phyloP scores from a whole-genome alignment of 2,329 filamentous ascomycete species.

The Pseudodiploospora longispora region DNA sequence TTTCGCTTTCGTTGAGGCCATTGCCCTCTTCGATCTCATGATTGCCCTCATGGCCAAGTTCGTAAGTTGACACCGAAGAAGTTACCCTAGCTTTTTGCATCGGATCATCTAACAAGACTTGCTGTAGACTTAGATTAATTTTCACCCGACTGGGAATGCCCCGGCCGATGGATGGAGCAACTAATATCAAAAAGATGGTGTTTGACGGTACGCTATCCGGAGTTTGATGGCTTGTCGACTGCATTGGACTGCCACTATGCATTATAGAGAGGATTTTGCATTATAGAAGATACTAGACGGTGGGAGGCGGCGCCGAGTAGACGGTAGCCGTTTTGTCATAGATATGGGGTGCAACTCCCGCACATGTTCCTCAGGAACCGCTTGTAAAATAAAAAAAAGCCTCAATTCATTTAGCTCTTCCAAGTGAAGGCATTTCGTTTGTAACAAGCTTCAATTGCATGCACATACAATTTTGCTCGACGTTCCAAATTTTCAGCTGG shows the following conservation, averaged over 20 bases:
- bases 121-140: conserved; percentile 29
- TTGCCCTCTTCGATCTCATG: conserved; percentile 83
- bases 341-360: conserved; percentile 25
- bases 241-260: conserved; percentile 20
- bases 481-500: no score
- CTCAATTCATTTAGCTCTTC: conserved; percentile 30
- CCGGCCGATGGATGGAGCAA: conserved; percentile 28
- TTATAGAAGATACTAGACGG: conserved; percentile 34
- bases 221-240: conserved; percentile 19
- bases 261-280: conserved; percentile 28
- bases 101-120: neutral
- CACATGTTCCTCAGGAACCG: conserved; percentile 25
- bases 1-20: conserved; percentile 92
- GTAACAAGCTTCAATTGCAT: conserved; percentile 8
- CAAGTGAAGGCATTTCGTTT: conserved; percentile 23
- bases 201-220: conserved; percentile 18
- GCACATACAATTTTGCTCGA: no score
- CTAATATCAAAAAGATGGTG: conserved; percentile 21
- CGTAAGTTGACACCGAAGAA: conserved; percentile 43
- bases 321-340: conserved; percentile 25
- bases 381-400: conserved; percentile 38
- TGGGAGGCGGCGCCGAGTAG: conserved; percentile 25
- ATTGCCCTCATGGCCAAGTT: conserved; percentile 92
- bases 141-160: conserved; percentile 24
- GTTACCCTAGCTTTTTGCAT: neutral